phyloP scores from a whole-genome alignment of 495 filamentous ascomycete genomes.

The Aspergillus taichungensis region DNA sequence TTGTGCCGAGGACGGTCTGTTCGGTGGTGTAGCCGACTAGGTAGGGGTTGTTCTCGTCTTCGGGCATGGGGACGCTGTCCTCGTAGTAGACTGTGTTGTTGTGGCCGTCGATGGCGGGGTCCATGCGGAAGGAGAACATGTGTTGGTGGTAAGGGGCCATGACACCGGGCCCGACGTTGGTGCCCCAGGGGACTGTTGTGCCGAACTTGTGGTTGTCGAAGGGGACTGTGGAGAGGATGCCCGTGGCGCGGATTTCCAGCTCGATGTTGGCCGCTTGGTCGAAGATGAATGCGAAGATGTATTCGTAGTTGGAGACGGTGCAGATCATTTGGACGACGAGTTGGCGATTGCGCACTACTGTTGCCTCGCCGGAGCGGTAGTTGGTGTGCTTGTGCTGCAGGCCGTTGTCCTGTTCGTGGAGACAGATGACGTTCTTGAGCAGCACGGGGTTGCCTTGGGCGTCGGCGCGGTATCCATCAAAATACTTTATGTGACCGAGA shows the following conservation, averaged over 20 bases:
- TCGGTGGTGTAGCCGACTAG: slow-evolving; percentile 63
- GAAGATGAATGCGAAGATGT: slow-evolving; percentile 77
- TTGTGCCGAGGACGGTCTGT: slow-evolving; percentile 51
- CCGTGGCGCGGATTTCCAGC: slow-evolving; percentile 82
- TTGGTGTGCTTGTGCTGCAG: slow-evolving; percentile 66
- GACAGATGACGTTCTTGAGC: slow-evolving; percentile 52
- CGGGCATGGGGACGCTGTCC: slow-evolving; percentile 64
- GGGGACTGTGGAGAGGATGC: slow-evolving; percentile 76
- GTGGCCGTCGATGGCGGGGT: slow-evolving; percentile 71
- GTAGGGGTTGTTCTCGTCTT: slow-evolving; percentile 63
- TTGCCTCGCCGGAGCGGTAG: slow-evolving; percentile 52
- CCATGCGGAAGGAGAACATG: slow-evolving; percentile 82
- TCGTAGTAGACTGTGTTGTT: slow-evolving; percentile 62
- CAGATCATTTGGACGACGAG: slow-evolving; percentile 65
- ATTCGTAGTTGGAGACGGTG: slow-evolving; percentile 78
- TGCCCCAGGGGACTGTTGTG: slow-evolving; percentile 62
- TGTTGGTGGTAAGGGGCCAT: slow-evolving; percentile 78
- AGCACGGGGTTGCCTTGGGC: slow-evolving; percentile 43
- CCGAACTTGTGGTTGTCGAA: slow-evolving; percentile 45
- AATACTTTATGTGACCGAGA: slow-evolving; percentile 58
- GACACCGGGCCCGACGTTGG: slow-evolving; percentile 77
- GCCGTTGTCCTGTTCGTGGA: slow-evolving; percentile 63
- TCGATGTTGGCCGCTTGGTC: slow-evolving; percentile 75
- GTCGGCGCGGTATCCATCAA: slow-evolving; percentile 49
- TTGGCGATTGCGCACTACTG: slow-evolving; percentile 52